Percentiles rank a stretch among this genome's conserved stretches.
Evolutionary conservation across 306 rosid species (phyloP).

Genomic region (Lablab purpureus): DNA sequence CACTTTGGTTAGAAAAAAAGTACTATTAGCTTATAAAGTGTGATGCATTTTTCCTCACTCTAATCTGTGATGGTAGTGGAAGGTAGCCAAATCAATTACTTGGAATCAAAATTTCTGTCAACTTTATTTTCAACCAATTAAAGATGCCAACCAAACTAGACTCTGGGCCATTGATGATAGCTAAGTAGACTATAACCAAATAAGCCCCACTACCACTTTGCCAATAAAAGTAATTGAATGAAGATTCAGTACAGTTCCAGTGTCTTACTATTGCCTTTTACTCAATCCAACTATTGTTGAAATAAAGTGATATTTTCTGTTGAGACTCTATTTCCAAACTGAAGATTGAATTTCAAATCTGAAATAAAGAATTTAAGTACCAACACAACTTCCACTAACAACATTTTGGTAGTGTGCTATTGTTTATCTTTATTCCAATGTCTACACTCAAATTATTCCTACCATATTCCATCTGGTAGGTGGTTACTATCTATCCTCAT

Average conservation of each 20-base stretch:
- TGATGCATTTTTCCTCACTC: background rate
- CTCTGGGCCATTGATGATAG: conserved; percentile 40
- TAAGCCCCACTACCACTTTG: conserved; percentile 29
- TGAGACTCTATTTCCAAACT: no score
- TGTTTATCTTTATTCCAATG: background rate
- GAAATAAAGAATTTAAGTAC: no score
- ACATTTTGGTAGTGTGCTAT: no score
- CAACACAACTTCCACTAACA: no score
- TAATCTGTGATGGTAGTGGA: conserved; percentile 8
- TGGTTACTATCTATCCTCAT: background rate
- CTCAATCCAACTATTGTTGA: background rate
- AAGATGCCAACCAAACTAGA: conserved; percentile 44
- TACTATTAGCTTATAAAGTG: background rate
- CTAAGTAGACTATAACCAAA: conserved; percentile 36
- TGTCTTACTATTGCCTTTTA: no score
- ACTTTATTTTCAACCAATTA: conserved; percentile 34
- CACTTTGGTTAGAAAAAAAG: background rate
- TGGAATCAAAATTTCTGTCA: background rate
- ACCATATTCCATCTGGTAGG: background rate
- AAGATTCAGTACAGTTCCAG: background rate
- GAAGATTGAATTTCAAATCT: no score
- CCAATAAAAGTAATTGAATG: background rate
- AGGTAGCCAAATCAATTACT: conserved; percentile 1
- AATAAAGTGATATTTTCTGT: no score
- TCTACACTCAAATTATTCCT: conserved; percentile 5